phyloP scores from a whole-genome alignment of 805 yeast species.

The Starmerella stigmatis region DNA sequence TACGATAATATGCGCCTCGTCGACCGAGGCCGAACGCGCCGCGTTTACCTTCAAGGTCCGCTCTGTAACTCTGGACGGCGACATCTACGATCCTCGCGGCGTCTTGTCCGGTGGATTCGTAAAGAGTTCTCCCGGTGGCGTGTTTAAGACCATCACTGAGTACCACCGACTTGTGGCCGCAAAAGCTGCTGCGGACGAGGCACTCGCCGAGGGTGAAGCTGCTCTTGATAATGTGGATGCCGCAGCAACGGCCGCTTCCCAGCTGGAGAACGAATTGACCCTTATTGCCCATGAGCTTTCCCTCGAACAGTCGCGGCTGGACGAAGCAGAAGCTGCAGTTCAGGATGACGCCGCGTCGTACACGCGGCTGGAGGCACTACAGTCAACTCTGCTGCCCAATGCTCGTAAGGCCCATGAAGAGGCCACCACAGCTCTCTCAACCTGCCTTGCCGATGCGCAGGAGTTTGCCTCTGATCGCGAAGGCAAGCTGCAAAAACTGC shows the following conservation, averaged over 20 bases:
- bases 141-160: constrained; percentile 9
- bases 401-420: constrained; percentile 24
- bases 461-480: constrained; percentile 77
- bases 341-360: neutral
- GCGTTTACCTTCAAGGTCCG: constrained; percentile 54
- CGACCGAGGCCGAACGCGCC: constrained; percentile 69
- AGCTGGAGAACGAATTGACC: constrained; percentile 14
- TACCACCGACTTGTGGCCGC: constrained; percentile 7
- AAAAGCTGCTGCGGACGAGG: neutral
- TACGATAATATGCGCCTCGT: constrained; percentile 78
- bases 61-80: constrained; percentile 88
- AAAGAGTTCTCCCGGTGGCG: neutral
- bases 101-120: constrained; percentile 60
- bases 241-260: constrained; percentile 7
- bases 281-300: constrained; percentile 11
- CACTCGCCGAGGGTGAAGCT: neutral
- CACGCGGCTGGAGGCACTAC: neutral
- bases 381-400: neutral
- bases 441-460: constrained; percentile 62
- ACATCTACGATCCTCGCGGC: constrained; percentile 91
- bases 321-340: constrained; percentile 1
- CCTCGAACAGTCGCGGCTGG: neutral
- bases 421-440: constrained; percentile 35
- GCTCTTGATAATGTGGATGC: constrained; percentile 1
- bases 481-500: constrained; percentile 54